phyloP scores from a whole-genome alignment of 176 grass and related monocot species.

The Dactylis glomerata region DNA sequence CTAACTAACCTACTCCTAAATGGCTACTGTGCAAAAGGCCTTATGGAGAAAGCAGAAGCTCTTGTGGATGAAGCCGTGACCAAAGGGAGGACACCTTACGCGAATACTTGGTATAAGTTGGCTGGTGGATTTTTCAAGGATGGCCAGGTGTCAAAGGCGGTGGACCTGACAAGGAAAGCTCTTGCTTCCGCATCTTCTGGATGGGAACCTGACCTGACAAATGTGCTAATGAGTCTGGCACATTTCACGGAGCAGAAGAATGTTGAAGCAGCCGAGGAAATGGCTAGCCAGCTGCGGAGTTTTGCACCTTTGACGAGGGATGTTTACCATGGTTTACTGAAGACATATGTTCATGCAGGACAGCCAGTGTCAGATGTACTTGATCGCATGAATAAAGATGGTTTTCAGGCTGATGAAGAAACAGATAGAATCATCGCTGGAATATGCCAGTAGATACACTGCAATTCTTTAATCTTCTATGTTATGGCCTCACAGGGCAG shows the following conservation, averaged over 20 bases:
- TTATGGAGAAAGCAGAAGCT: constrained; percentile 54
- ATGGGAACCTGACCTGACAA: constrained; percentile 44
- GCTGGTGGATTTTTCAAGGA: constrained; percentile 43
- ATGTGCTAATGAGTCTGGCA: constrained; percentile 40
- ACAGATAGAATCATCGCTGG: constrained; percentile 40
- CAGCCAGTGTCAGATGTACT: constrained; percentile 38
- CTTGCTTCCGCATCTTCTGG: constrained; percentile 10
- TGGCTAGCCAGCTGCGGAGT: constrained; percentile 33
- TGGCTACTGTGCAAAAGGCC: constrained; percentile 49
- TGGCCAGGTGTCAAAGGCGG: constrained; percentile 47
- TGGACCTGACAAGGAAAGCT: constrained; percentile 48
- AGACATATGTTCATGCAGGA: constrained; percentile 36
- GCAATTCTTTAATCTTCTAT: neutral
- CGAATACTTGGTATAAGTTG: constrained; percentile 47
- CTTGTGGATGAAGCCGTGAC: constrained; percentile 36
- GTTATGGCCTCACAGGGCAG: neutral
- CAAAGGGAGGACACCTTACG: constrained; percentile 38
- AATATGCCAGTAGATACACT: constrained; percentile 15
- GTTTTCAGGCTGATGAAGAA: constrained; percentile 51
- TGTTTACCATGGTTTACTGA: constrained; percentile 50
- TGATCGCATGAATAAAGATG: constrained; percentile 53
- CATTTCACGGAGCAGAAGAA: constrained; percentile 51
- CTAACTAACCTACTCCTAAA: constrained; percentile 37
- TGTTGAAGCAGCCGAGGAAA: constrained; percentile 59
- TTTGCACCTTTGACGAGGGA: constrained; percentile 43